Evolutionary conservation across 768 basidiomycete genomes (phyloP).

Genomic region (Tricholoma sp.): DNA sequence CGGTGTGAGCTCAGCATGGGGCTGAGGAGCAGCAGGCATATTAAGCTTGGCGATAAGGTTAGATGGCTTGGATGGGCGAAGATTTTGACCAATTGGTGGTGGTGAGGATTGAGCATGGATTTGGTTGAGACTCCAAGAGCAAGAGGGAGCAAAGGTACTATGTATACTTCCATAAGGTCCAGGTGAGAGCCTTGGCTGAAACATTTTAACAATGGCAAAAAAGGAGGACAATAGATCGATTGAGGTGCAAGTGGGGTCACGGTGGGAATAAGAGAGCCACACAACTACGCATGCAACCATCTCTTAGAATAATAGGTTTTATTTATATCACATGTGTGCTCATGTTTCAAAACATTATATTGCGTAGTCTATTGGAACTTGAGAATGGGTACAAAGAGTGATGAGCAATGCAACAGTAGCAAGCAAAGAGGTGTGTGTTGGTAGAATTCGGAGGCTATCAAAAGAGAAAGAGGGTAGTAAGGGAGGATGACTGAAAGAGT

Average conservation of each 20-base stretch:
- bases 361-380: background rate
- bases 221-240: background rate
- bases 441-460: background rate
- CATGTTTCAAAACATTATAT: background rate
- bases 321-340: background rate
- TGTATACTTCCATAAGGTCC: background rate
- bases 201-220: background rate
- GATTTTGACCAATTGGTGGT: background rate
- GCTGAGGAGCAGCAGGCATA: background rate
- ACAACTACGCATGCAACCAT: background rate
- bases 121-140: background rate
- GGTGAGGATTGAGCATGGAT: background rate
- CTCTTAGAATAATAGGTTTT: background rate
- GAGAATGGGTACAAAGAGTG: background rate
- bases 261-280: background rate
- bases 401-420: background rate
- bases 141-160: background rate
- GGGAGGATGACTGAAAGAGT: too few relatives aligned
- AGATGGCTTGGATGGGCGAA: background rate
- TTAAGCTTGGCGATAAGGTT: background rate
- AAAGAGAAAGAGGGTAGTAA: background rate
- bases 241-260: background rate
- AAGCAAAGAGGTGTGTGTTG: background rate
- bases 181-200: background rate
- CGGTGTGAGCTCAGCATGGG: background rate